Conservation (phyloP, 2,329 filamentous ascomycete species). For the Penicillium sumatraense region DNA sequence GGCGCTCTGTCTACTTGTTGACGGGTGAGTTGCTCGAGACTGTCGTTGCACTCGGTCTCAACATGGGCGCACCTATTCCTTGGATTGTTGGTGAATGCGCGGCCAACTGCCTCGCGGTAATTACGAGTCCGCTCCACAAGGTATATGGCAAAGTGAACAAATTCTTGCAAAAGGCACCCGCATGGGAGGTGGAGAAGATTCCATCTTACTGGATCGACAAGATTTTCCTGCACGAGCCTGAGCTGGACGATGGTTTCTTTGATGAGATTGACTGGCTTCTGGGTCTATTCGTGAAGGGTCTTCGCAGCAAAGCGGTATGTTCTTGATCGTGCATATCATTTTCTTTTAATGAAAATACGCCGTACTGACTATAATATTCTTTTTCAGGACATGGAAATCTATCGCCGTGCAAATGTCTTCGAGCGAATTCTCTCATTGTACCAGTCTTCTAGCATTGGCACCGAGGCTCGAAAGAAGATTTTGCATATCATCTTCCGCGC, state of each 20-base stretch:
- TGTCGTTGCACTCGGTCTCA: conserved; percentile 58
- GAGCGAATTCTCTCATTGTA: conserved; percentile 75
- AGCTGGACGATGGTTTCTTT: conserved; percentile 73
- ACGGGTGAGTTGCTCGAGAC: conserved; percentile 82
- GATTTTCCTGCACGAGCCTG: conserved; percentile 74
- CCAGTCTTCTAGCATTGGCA: conserved; percentile 66
- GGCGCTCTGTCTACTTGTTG: conserved; percentile 77
- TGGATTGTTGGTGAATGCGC: conserved; percentile 79
- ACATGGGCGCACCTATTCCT: conserved; percentile 61
- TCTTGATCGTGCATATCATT: neutral
- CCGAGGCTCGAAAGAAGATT: conserved; percentile 66
- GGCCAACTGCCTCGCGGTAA: conserved; percentile 68
- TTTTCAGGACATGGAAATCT: conserved; percentile 51
- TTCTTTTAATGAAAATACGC: too few species aligned
- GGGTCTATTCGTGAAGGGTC: conserved; percentile 70
- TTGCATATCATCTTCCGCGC: conserved; percentile 67
- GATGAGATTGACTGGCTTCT: conserved; percentile 77
- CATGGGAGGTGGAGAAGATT: conserved; percentile 68
- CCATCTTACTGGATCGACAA: conserved; percentile 67
- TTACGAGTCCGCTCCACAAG: conserved; percentile 76
- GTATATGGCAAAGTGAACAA: conserved; percentile 86
- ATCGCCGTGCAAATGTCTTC: conserved; percentile 66
- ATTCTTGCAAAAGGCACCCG: conserved; percentile 77
- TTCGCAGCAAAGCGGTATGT: conserved; percentile 58
- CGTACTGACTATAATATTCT: too few species aligned